Evolutionary conservation across 2,329 filamentous ascomycete species (phyloP).

Genomic region (Magnaporthiopsis incrustans): DNA sequence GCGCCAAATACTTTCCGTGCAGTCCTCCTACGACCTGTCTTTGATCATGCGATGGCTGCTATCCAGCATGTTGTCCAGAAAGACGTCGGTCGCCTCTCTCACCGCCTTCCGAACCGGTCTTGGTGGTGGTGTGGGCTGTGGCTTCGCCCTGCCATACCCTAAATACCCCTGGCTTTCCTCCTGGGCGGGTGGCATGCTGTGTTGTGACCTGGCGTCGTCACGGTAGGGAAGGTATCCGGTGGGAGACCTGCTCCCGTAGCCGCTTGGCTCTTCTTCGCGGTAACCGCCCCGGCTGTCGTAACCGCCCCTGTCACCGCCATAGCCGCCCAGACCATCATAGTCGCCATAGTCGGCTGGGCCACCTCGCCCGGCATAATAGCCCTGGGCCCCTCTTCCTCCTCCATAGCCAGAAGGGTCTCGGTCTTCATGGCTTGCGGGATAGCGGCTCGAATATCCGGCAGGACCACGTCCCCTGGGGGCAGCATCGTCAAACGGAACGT

Average conservation of each 20-base stretch:
- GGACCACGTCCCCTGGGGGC: background rate
- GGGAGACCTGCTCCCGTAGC: background rate
- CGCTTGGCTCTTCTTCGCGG: background rate
- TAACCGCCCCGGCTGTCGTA: background rate
- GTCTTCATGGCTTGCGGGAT: background rate
- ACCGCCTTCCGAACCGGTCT: background rate
- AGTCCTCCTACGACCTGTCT: conserved; percentile 8
- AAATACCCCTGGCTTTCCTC: background rate
- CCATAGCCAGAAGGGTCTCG: background rate
- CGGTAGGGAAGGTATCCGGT: background rate
- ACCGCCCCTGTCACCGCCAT: background rate
- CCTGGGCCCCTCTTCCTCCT: background rate
- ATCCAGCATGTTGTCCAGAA: conserved; percentile 18
- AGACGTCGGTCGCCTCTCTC: conserved; percentile 2
- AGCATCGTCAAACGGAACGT: background rate
- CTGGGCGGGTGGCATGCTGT: too few species aligned
- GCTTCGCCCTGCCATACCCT: background rate
- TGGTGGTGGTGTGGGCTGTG: background rate
- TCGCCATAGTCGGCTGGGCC: background rate
- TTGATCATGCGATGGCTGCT: conserved; percentile 12
- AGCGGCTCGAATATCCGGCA: background rate
- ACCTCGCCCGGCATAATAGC: background rate
- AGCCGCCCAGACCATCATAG: background rate
- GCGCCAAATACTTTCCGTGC: background rate
- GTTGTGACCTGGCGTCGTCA: background rate